Evolutionary conservation across 2,329 filamentous ascomycete species (phyloP).

Genomic region (Arthrobotrys pseudoclavata): DNA sequence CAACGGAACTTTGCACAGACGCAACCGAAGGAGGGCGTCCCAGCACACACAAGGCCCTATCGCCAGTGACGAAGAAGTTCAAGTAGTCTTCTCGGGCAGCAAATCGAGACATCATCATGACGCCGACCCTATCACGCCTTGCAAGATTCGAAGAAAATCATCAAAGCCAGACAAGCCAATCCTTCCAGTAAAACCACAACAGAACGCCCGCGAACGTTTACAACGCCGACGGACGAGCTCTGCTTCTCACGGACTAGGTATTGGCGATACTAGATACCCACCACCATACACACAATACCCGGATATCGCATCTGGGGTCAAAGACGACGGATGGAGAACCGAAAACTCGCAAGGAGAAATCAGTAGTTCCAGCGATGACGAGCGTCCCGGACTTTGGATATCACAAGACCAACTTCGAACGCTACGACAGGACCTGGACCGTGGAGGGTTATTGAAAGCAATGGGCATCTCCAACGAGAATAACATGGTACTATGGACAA

Average conservation of each 20-base stretch:
- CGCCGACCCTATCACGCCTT: slow-evolving; percentile 48
- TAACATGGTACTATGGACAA: slow-evolving; percentile 50
- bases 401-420: slow-evolving; percentile 48
- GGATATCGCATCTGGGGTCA: slow-evolving; percentile 8
- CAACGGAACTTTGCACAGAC: slow-evolving; percentile 35
- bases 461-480: slow-evolving; percentile 49
- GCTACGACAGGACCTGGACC: slow-evolving; percentile 44
- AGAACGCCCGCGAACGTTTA: slow-evolving; percentile 45
- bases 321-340: slow-evolving; percentile 56
- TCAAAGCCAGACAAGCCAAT: slow-evolving; percentile 37
- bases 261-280: slow-evolving; percentile 26
- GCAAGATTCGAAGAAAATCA: slow-evolving; percentile 27
- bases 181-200: slow-evolving; percentile 42
- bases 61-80: slow-evolving; percentile 44
- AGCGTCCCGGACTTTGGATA: slow-evolving; percentile 41
- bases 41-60: slow-evolving; percentile 34
- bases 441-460: slow-evolving; percentile 38
- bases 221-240: slow-evolving; percentile 17
- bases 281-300: slow-evolving; percentile 53
- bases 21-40: slow-evolving; percentile 26
- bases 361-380: slow-evolving; percentile 40
- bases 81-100: slow-evolving; percentile 46
- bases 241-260: slow-evolving; percentile 30
- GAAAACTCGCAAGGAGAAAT: slow-evolving; percentile 53
- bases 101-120: slow-evolving; percentile 13